Base-by-base conservation (phyloP, 1,139 yeast genomes). In the Spathaspora sp. region DNA sequence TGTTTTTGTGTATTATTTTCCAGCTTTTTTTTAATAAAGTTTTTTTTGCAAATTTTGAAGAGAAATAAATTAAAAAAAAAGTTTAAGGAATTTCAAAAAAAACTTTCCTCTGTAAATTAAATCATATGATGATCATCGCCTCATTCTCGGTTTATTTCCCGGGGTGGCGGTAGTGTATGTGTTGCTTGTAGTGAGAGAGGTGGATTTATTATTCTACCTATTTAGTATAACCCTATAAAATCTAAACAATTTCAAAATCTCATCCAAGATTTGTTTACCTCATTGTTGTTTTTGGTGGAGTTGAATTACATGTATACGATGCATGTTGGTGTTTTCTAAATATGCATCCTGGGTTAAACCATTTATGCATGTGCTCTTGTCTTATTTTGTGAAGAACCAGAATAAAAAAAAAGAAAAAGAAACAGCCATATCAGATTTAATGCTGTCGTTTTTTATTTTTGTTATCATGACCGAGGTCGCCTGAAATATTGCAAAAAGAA, bases 121-220 rank as follows among this genome's bases (percentile, higher is more conserved):
- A 34, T 34, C 38, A 17, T 11, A 34, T 34, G 38, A 34, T 34
- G 20, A 17, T 17, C 38, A 34, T 34, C 38, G 38, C 38, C 20
- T 7, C 23, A 20, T 4, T 20, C 38, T 34, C 38, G 37, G 10
- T 8, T 10, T 33, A 16, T 33, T 33, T 33, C 37, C 11, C 37
- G 37, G 20, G 11, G n/a, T n/a, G n/a, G n/a, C n/a, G n/a, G n/a
- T n/a, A n/a, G n/a, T n/a, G n/a, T n/a, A 34, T 17, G 9, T 10
- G 34, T 29, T 7, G 13, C 38, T 8, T 27, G 33, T 27, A 16
- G 16, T 24, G 20, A 34, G 38, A n/a, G 34, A 17, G 34, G 17
- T 3, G 4, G 24, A 7, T 9, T 33, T 34, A 34, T 34, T 34
- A 24, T 34, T 34, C 13, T 18, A 17, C 18, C 34, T 34, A 16